phyloP scores from a whole-genome alignment of 805 yeast genomes.

The Ogataea paraovalis region DNA sequence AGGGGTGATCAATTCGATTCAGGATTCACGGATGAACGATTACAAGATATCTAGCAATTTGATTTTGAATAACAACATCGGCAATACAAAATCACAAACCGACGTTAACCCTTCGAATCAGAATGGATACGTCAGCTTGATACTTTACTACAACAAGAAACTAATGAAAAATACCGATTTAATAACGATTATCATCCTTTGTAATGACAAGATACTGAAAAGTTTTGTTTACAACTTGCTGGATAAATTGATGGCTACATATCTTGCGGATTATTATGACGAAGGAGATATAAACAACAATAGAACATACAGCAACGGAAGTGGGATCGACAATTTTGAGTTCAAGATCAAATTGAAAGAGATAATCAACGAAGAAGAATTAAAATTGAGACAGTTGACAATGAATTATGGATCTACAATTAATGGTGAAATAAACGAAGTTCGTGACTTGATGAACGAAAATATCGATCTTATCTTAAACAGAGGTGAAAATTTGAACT shows the following conservation, averaged over 20 bases:
- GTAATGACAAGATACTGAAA: constrained; percentile 40
- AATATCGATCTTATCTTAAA: constrained; percentile 67
- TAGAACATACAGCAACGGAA: neutral
- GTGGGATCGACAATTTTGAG: constrained; percentile 29
- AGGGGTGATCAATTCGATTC: constrained; percentile 48
- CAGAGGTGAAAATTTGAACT: constrained; percentile 72
- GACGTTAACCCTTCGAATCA: constrained; percentile 13
- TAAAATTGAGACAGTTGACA: constrained; percentile 39
- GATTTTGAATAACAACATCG: constrained; percentile 10
- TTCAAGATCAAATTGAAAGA: constrained; percentile 55
- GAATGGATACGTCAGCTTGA: constrained; percentile 24
- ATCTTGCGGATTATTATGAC: constrained; percentile 23
- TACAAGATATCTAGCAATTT: constrained; percentile 19
- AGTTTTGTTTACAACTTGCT: constrained; percentile 44
- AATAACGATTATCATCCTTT: constrained; percentile 47
- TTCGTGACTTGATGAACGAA: constrained; percentile 64
- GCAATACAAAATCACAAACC: neutral
- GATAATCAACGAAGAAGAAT: constrained; percentile 51
- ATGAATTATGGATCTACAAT: constrained; percentile 30
- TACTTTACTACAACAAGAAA: constrained; percentile 48
- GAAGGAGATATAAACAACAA: neutral
- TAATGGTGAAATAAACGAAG: constrained; percentile 58
- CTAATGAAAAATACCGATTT: constrained; percentile 41
- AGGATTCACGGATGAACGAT: constrained; percentile 30
- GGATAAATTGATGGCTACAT: constrained; percentile 49